A percentile compares a stretch with the other conserved stretches of the same genome.
phyloP scores from a whole-genome alignment of 345 rosid species.

The Rubroshorea leprosula region DNA sequence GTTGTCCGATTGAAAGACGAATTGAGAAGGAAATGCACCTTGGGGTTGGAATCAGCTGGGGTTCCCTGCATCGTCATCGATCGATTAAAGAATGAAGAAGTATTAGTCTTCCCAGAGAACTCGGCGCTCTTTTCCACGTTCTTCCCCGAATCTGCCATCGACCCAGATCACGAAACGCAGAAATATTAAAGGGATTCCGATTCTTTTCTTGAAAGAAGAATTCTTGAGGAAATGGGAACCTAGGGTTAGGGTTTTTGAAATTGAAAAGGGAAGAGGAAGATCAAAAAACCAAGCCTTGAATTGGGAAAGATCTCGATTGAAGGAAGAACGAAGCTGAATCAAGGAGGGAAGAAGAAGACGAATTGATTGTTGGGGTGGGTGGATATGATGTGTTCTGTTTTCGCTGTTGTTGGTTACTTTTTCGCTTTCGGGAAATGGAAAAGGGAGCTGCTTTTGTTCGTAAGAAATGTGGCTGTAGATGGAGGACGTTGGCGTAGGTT shows the following conservation, averaged over 20 bases:
- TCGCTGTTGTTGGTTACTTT: neutral
- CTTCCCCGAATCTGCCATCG: slow-evolving; percentile 44
- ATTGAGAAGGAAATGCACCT: slow-evolving; percentile 24
- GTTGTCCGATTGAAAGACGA: slow-evolving; percentile 50
- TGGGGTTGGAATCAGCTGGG: slow-evolving; percentile 26
- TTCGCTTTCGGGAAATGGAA: neutral
- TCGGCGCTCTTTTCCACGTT: slow-evolving; percentile 30
- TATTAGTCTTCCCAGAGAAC: slow-evolving; percentile 24
- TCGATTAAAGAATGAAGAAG: slow-evolving; percentile 37
- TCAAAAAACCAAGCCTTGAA: neutral
- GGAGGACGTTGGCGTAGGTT: neutral
- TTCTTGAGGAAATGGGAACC: neutral
- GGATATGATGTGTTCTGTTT: neutral
- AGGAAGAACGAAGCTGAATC: no score
- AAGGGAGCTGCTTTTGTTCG: neutral
- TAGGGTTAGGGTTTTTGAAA: neutral
- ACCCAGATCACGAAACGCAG: slow-evolving; percentile 22
- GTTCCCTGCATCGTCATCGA: slow-evolving; percentile 44
- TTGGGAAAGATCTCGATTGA: neutral
- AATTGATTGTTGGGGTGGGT: neutral
- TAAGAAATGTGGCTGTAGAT: neutral
- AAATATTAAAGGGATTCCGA: neutral
- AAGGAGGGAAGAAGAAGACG: neutral
- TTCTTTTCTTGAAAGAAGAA: neutral
- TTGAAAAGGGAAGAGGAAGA: neutral